Evolutionary conservation across 1,284 basidiomycete genomes (phyloP).

Genomic region (Leucoagaricus sp.): DNA sequence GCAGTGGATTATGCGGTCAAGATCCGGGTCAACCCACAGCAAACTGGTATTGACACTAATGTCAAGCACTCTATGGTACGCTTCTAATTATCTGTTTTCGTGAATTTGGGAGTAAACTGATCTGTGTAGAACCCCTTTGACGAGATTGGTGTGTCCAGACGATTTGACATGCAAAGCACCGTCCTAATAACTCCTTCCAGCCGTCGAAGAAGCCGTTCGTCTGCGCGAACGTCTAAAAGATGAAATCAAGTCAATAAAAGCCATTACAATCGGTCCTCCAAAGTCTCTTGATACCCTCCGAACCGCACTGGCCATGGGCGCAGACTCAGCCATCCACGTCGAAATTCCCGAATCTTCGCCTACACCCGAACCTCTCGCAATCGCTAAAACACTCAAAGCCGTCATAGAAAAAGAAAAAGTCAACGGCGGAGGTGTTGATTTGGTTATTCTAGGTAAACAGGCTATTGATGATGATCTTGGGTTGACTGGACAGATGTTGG

Average conservation of each 20-base stretch:
- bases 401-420: slow-evolving; percentile 66
- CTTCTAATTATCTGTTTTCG: neutral
- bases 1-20: slow-evolving; percentile 88
- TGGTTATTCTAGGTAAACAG: slow-evolving; percentile 98
- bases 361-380: slow-evolving; percentile 81
- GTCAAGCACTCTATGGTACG: slow-evolving; percentile 97
- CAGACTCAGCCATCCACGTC: slow-evolving; percentile 92
- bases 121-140: slow-evolving; percentile 87
- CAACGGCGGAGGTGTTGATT: slow-evolving; percentile 53
- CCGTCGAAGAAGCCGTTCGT: slow-evolving; percentile 96
- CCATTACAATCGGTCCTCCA: slow-evolving; percentile 89
- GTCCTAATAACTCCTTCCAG: slow-evolving; percentile 40
- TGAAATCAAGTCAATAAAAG: slow-evolving; percentile 83
- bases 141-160: slow-evolving; percentile 78
- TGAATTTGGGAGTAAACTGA: neutral
- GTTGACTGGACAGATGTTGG: slow-evolving; percentile 98
- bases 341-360: slow-evolving; percentile 76
- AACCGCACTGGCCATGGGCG: slow-evolving; percentile 97
- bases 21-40: slow-evolving; percentile 90
- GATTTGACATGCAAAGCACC: neutral
- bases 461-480: slow-evolving; percentile 97
- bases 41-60: slow-evolving; percentile 91
- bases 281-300: slow-evolving; percentile 92
- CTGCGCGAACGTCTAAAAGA: slow-evolving; percentile 84
- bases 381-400: slow-evolving; percentile 84